Evolutionary conservation across 2,329 filamentous ascomycete genomes (phyloP), one percentile per base, ranked within the genome.

Genomic region (Lecanosticta acicola): DNA sequence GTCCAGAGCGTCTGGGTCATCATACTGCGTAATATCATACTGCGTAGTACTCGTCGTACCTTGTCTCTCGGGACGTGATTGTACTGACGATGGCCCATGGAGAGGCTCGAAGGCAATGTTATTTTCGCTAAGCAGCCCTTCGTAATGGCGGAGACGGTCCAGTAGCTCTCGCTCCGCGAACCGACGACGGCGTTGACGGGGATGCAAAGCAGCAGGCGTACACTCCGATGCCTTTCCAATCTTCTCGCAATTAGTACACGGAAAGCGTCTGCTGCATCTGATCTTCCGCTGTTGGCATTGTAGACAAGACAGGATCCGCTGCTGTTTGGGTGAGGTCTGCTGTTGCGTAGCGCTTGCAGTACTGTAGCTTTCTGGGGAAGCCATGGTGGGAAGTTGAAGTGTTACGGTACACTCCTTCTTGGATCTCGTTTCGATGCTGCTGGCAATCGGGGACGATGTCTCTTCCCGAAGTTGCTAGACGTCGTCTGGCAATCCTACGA

Each of bases 241-340:
- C 14, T 40, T 29, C 4, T 80, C 70, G 59, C 85, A 87, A 64
- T 84, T 83, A 57, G 32, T 72, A 60, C 85, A 88, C 13, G 84
- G 84, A 65, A 81, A 81, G 56, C 76, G 79, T 66, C 83, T 84
- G 65, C 56, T 49, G 65, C 85, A 88, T 49, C 81, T 81, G 34
- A 88, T 77, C 64, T 88, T 88, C 50, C 84, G 79, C 62, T 85
- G 83, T 62, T 89, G 84, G 60, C 86, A 91, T 16, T 82, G 73
- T 11, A 87, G 74, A 59, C 86, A 91, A 32, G 77, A 70, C 24
- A 75, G 68, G 11, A 72, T 60, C n/a, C 69, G 65, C 44, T 65
- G 65, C n/a, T n/a, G n/a, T n/a, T n/a, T n/a, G n/a, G n/a, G n/a
- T n/a, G n/a, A n/a, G n/a, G n/a, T n/a, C n/a, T n/a, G n/a, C n/a